These are phyloP conservation scores for Solanum appendiculatum DNA, from an alignment of 257 asterid species.

Conservation along the genomic window DNA sequence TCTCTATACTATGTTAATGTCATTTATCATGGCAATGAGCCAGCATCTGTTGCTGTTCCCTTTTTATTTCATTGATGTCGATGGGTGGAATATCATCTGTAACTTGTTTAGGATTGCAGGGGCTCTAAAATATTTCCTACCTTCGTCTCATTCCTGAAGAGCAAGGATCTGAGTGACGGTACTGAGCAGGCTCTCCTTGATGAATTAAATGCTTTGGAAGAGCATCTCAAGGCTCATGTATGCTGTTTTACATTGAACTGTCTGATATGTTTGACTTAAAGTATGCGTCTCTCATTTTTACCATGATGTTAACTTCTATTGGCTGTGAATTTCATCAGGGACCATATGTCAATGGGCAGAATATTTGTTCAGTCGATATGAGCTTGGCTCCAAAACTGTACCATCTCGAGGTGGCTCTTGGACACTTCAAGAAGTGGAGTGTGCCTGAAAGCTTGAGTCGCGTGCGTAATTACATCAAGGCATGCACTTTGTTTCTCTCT, in stretches of 20 bases:
- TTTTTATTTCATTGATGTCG: not conserved
- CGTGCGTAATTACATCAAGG: constrained; percentile 56
- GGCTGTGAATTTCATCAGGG: constrained; percentile 27
- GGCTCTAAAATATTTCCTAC: constrained; percentile 63
- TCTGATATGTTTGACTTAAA: not conserved
- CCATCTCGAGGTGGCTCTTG: constrained; percentile 64
- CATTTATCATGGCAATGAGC: not conserved
- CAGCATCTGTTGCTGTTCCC: not conserved
- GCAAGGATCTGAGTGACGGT: constrained; percentile 73
- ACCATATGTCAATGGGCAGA: constrained; percentile 56
- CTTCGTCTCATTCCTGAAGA: constrained; percentile 59
- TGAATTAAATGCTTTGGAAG: constrained; percentile 67
- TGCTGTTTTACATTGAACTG: not conserved
- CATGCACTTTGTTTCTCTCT: not conserved
- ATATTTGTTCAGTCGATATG: constrained; percentile 56
- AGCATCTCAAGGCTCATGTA: constrained; percentile 62
- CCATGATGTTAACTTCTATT: not conserved
- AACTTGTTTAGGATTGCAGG: constrained; percentile 11
- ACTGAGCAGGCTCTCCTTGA: constrained; percentile 54
- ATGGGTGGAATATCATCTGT: not conserved
- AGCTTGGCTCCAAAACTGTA: constrained; percentile 66
- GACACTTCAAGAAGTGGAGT: constrained; percentile 65
- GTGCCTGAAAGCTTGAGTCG: constrained; percentile 54
- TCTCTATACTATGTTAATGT: not conserved
- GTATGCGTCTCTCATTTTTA: not conserved